Conservation (phyloP, 345 rosid genomes). For the Gossypium arboreum region DNA sequence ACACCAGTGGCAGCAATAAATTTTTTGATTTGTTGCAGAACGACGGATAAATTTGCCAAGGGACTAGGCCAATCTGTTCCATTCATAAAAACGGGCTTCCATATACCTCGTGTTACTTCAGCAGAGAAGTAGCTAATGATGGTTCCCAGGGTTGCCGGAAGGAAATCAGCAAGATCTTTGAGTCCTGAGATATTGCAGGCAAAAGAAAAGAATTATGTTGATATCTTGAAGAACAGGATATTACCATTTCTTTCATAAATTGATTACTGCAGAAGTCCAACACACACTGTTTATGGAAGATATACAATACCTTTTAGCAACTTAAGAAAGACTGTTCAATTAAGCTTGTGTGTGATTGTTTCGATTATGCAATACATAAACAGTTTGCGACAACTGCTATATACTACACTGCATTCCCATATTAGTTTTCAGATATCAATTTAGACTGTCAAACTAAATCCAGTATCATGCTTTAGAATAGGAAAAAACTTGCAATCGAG, state of each 20-base stretch:
- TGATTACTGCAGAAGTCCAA: neutral
- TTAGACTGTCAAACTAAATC: conserved; percentile 1
- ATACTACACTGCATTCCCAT: neutral
- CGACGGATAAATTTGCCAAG: conserved; percentile 70
- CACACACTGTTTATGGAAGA: neutral
- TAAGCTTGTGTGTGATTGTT: neutral
- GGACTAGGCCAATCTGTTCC: conserved; percentile 99
- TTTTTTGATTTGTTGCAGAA: conserved; percentile 88
- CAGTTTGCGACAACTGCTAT: neutral
- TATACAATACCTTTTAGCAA: neutral
- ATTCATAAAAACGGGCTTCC: conserved; percentile 95
- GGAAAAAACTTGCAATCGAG: neutral
- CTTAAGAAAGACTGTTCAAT: neutral
- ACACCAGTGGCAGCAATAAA: conserved; percentile 85
- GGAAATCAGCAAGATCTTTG: conserved; percentile 89
- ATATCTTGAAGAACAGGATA: neutral
- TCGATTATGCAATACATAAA: neutral
- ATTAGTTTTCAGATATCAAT: neutral
- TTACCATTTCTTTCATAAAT: neutral
- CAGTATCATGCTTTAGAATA: neutral
- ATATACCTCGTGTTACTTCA: conserved; percentile 90
- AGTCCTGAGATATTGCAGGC: conserved; percentile 52
- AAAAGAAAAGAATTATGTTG: conserved; percentile 10
- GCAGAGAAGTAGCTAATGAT: conserved; percentile 89
- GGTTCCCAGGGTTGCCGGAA: conserved; percentile 87